Evolutionary conservation across 106 monocot genomes (phyloP).

Genomic region (Dendrobium chrysotoxum): DNA sequence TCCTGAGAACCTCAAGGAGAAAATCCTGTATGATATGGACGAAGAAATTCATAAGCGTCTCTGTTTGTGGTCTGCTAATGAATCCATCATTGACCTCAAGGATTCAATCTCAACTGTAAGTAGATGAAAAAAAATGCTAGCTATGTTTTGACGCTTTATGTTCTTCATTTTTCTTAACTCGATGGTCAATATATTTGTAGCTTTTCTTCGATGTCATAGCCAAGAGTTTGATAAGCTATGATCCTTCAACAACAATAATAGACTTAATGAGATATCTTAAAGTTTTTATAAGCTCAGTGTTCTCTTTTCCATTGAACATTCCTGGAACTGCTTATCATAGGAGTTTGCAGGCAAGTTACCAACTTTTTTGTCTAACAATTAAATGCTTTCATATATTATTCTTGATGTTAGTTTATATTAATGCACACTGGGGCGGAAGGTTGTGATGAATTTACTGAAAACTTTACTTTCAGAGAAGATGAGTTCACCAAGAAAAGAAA

Average conservation of each 20-base stretch:
- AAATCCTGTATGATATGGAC: constrained; percentile 25
- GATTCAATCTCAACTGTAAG: background rate
- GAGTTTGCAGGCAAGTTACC: constrained; percentile 14
- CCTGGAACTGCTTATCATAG: constrained; percentile 47
- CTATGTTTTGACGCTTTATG: background rate
- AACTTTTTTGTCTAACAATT: too few relatives aligned
- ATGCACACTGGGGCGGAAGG: constrained; percentile 27
- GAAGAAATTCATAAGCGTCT: constrained; percentile 12
- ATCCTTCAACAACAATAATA: constrained; percentile 11
- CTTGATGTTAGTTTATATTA: too few relatives aligned
- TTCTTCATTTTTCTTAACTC: background rate
- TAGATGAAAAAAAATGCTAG: too few relatives aligned
- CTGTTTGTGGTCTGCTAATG: constrained; percentile 22
- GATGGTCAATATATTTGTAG: constrained; percentile 1
- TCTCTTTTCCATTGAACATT: constrained; percentile 38
- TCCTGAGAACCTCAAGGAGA: constrained; percentile 22
- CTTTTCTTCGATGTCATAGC: constrained; percentile 54
- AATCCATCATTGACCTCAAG: constrained; percentile 32
- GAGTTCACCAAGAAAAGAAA: constrained; percentile 14
- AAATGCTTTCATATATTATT: too few relatives aligned
- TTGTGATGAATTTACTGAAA: constrained; percentile 41
- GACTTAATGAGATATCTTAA: constrained; percentile 26
- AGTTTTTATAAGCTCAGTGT: constrained; percentile 35
- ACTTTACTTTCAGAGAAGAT: constrained; percentile 24
- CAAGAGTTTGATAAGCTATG: constrained; percentile 44